Evolutionary conservation across 202 grass and related monocot genomes (phyloP).

Genomic region (Brachypodium distachyon): DNA sequence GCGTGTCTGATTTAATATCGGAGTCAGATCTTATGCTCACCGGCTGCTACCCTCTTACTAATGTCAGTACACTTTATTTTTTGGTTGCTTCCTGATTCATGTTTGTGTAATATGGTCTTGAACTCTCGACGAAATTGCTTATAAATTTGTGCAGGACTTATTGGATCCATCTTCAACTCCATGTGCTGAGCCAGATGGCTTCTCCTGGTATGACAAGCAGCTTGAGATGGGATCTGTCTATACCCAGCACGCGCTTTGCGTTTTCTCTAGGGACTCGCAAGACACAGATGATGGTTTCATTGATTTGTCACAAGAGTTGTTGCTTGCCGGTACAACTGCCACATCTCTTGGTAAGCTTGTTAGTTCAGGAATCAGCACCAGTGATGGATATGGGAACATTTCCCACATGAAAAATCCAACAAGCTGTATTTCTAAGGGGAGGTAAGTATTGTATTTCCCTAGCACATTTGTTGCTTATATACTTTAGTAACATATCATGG

Average conservation of each 20-base stretch:
- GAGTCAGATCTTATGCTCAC: conserved; percentile 75
- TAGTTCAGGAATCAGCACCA: conserved; percentile 12
- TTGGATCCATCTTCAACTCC: conserved; percentile 49
- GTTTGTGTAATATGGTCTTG: neutral
- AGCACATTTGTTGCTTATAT: neutral
- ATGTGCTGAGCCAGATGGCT: conserved; percentile 44
- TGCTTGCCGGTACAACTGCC: conserved; percentile 49
- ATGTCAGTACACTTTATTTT: conserved; percentile 36
- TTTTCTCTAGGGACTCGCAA: conserved; percentile 36
- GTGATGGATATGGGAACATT: conserved; percentile 22
- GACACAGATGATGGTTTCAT: conserved; percentile 20
- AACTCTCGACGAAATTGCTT: neutral
- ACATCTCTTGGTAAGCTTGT: conserved; percentile 57
- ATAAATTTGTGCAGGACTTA: conserved; percentile 58
- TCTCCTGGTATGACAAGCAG: conserved; percentile 52
- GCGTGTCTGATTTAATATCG: conserved; percentile 63
- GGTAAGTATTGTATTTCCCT: conserved; percentile 32
- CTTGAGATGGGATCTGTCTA: conserved; percentile 86
- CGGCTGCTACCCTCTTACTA: conserved; percentile 37
- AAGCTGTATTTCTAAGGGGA: conserved; percentile 33
- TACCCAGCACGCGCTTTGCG: conserved; percentile 64
- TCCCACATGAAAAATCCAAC: conserved; percentile 40
- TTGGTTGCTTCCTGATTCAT: conserved; percentile 15
- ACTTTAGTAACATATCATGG: neutral
- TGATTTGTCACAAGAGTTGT: conserved; percentile 51